Percentiles rank a stretch among this genome's conserved stretches.
Conservation (phyloP, 345 rosid species). For the Salix udensis region DNA sequence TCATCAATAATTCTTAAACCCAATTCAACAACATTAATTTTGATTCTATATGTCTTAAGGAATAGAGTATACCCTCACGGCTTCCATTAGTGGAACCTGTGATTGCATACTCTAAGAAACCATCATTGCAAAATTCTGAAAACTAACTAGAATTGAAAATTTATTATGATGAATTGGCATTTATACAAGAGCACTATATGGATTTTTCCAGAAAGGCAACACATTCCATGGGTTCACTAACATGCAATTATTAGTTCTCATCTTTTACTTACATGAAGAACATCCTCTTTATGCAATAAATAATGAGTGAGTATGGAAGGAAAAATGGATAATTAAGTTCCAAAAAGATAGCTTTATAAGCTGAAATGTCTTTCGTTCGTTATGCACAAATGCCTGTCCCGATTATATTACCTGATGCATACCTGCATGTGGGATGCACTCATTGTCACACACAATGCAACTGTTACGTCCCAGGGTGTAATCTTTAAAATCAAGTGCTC, state of each 20-base stretch:
- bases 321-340: background rate
- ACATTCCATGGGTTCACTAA: background rate
- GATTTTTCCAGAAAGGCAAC: background rate
- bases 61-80: background rate
- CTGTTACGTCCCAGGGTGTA: background rate
- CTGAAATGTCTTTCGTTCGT: background rate
- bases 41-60: background rate
- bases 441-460: background rate
- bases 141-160: background rate
- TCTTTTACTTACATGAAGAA: background rate
- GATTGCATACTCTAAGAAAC: background rate
- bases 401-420: background rate
- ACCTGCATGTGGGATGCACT: background rate
- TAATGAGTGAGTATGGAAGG: background rate
- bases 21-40: too few relatives aligned
- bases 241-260: background rate
- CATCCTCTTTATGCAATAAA: background rate
- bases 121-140: background rate
- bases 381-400: background rate
- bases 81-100: background rate
- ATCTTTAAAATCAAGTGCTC: background rate
- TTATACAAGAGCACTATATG: background rate
- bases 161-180: background rate
- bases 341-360: background rate
- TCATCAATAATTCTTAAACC: background rate